Evolutionary conservation across 345 rosid genomes (phyloP), one percentile per base, ranked within the genome.

Genomic region (Adansonia digitata): DNA sequence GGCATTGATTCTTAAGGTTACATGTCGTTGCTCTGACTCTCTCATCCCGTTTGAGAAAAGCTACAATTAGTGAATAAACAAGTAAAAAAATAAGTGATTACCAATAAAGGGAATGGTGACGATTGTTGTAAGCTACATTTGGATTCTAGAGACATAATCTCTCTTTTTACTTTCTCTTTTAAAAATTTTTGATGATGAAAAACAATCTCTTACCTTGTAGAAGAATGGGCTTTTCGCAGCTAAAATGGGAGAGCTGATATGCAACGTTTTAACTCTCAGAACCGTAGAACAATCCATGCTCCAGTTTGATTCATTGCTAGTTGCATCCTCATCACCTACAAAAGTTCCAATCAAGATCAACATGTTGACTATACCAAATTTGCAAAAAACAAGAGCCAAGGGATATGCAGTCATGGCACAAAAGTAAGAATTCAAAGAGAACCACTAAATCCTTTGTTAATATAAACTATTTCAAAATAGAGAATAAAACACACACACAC

Each of bases 221-320:
- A 96, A 96, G 77, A 96, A 96, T 4, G 99, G 99, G 79, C 97
- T 90, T 80, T 89, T 96, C n/a, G 99, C 99, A 7, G 99, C 99
- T 80, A 96, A 88, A 79, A 96, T 96, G 26, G 98, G 99, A 83
- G 98, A 93, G 80, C 98, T 96, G 60, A 96, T 96, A 80, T 93
- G 99, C 62, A 96, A 65, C 43, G 97, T 93, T 79, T 88, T 91
- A 81, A 93, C 87, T 81, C 82, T 90, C 68, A 89, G 78, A 82
- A 89, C 93, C 24, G 90, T 81, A 18, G 97, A 85, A 77, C 86
- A 82, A 75, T 89, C 97, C 93, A 87, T 88, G 77, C 90, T 88
- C 97, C 98, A 96, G 27, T 81, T 78, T 26, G 91, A 87, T 34
- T 91, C 99, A 43, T 80, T 81, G 73, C 88, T 85, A 71, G 81